Evolutionary conservation across 306 rosid genomes (phyloP), one percentile per base, ranked within the genome.

Genomic region (Lotus japonicus): DNA sequence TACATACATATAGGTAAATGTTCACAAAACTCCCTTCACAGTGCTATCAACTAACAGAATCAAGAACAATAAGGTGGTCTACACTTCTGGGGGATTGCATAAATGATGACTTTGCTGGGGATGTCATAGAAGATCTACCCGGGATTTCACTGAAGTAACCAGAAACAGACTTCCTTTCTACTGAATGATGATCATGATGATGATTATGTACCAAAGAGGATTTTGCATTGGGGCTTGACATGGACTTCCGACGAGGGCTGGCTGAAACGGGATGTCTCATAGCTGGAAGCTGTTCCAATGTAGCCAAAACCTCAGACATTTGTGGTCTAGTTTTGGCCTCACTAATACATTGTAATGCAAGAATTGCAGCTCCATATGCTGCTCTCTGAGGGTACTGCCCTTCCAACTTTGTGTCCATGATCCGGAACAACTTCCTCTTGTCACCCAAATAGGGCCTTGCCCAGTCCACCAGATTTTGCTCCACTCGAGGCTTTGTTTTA

Each of bases 331-430:
- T 17, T 64, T 82, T 88, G 16, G 91, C 84, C 50, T 86, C 97
- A 18, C 71, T 50, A 49, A 59, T 74, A 19, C 97, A 91, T 53
- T 82, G 96, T 35, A 79, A 69, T 7, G 96, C 94, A 28, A 88
- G 81, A 41, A 78, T 65, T 8, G 97, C 94, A 55, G 78, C 87
- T 21, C 73, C 66, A 42, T 43, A 81, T 44, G 97, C 96, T 58
- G 83, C 95, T 49, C 81, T 91, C 48, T 85, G 85, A 0, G 97
- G 87, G 55, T 91, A 91, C 31, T 89, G 88, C 12, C 97, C 97
- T 77, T 85, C 87, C 70, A 91, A 72, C 76, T 78, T 85, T 53
- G 96, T 88, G 78, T 88, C 97, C 91, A 91, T 91, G 8, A 91
- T 91, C 80, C 94, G 71, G 75, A 88, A 91, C 66, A 88, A 57